phyloP scores from a whole-genome alignment of 129 eudicot species.

The Ambrosia artemisiifolia region DNA sequence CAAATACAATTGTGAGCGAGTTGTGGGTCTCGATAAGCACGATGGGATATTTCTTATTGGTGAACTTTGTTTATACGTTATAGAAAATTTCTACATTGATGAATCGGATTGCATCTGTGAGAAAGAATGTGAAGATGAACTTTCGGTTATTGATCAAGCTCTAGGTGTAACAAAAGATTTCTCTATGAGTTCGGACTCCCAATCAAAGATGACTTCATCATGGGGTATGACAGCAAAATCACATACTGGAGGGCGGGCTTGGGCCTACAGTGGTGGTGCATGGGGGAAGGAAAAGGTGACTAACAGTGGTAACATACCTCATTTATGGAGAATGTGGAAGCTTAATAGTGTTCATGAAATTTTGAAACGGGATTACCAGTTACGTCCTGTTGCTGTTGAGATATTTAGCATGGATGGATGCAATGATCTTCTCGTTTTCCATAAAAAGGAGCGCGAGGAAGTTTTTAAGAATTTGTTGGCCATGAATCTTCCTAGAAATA shows the following conservation, averaged over 20 bases:
- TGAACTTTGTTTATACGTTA: slow-evolving; percentile 77
- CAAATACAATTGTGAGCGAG: slow-evolving; percentile 91
- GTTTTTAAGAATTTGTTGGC: slow-evolving; percentile 86
- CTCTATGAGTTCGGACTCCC: slow-evolving; percentile 57
- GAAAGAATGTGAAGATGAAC: slow-evolving; percentile 85
- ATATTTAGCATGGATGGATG: slow-evolving; percentile 99
- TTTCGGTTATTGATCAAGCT: slow-evolving; percentile 95
- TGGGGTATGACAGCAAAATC: slow-evolving; percentile 66
- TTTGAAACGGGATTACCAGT: slow-evolving; percentile 94
- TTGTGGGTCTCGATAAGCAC: slow-evolving; percentile 91
- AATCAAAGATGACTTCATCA: slow-evolving; percentile 77
- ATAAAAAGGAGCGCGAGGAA: slow-evolving; percentile 95
- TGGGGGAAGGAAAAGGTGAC: slow-evolving; percentile 94
- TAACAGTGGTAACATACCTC: slow-evolving; percentile 80
- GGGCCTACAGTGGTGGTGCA: slow-evolving; percentile 99
- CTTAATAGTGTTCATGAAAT: slow-evolving; percentile 94
- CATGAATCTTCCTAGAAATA: slow-evolving; percentile 89
- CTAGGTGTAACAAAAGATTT: slow-evolving; percentile 92
- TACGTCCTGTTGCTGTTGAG: slow-evolving; percentile 97
- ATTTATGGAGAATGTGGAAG: slow-evolving; percentile 98
- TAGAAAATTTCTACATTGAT: slow-evolving; percentile 91
- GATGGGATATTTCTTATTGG: slow-evolving; percentile 96
- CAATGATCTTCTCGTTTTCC: slow-evolving; percentile 94
- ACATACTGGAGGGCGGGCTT: slow-evolving; percentile 83
- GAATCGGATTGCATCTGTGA: slow-evolving; percentile 91